Conservation (phyloP, 176 grass and related monocot genomes). For the Aegilops umbellulata region DNA sequence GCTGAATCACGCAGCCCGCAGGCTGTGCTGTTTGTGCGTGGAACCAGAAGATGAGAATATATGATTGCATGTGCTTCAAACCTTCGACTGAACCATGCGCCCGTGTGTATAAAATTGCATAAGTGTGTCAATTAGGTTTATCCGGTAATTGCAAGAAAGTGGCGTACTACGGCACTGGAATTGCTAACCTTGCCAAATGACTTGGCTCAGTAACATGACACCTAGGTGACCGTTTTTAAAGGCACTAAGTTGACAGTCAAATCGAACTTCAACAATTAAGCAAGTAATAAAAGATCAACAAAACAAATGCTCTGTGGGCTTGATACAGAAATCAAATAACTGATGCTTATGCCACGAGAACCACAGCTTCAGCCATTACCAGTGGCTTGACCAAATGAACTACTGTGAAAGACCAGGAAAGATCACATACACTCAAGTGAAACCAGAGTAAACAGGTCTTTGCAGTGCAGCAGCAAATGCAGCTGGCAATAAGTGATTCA, state of each 20-base stretch:
- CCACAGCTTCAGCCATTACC: neutral
- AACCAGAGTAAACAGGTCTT: neutral
- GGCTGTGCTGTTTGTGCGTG: neutral
- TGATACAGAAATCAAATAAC: neutral
- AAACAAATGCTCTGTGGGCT: neutral
- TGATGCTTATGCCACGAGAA: neutral
- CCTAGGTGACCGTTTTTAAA: neutral
- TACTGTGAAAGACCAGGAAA: neutral
- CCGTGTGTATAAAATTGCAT: neutral
- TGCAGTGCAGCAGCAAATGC: neutral
- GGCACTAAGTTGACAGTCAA: neutral
- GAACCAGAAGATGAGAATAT: neutral
- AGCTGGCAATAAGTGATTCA: neutral
- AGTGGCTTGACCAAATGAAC: neutral
- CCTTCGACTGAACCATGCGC: too few relatives aligned
- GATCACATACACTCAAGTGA: neutral
- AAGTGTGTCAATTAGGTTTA: neutral
- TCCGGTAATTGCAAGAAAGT: neutral
- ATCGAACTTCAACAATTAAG: neutral
- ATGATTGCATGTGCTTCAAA: neutral
- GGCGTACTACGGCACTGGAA: neutral
- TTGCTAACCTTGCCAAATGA: neutral
- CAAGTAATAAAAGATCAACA: neutral
- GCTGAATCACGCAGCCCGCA: neutral
- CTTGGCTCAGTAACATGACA: neutral